These are phyloP conservation scores for Exophiala sideris DNA, from an alignment of 2,329 filamentous ascomycete genomes.

Conservation along the genomic window DNA sequence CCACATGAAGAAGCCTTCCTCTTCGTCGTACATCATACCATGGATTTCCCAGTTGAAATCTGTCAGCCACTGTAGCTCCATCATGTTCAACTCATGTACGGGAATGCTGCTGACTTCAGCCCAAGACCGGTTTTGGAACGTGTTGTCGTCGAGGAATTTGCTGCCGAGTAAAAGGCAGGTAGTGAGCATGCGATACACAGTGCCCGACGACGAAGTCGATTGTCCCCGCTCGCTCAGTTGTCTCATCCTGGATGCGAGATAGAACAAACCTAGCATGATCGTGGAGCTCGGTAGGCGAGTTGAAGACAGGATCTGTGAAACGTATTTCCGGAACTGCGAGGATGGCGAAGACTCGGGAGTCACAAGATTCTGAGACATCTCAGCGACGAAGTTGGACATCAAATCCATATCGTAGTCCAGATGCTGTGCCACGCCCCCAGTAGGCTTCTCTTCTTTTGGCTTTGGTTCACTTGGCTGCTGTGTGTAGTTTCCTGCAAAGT, in stretches of 20 bases:
- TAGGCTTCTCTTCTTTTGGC: constrained; percentile 62
- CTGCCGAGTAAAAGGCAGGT: constrained; percentile 81
- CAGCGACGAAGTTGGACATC: constrained; percentile 92
- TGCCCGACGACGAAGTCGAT: constrained; percentile 59
- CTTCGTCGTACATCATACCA: constrained; percentile 73
- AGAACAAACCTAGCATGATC: constrained; percentile 85
- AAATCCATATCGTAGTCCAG: constrained; percentile 95
- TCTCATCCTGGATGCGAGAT: constrained; percentile 78
- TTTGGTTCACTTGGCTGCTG: constrained; percentile 36
- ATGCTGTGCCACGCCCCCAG: constrained; percentile 85
- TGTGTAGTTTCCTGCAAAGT: constrained; percentile 18
- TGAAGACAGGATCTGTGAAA: constrained; percentile 83
- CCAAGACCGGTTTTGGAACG: constrained; percentile 99
- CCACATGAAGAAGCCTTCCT: constrained; percentile 65
- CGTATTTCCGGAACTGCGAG: constrained; percentile 82
- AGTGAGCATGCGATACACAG: constrained; percentile 84
- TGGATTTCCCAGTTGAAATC: constrained; percentile 82
- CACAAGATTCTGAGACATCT: constrained; percentile 75
- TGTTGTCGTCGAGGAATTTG: constrained; percentile 97
- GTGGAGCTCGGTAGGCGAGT: constrained; percentile 87
- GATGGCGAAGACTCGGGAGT: constrained; percentile 61
- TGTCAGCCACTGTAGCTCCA: constrained; percentile 84
- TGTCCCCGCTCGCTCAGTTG: constrained; percentile 59
- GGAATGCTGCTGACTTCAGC: constrained; percentile 89
- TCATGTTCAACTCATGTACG: constrained; percentile 75